Evolutionary conservation across 805 yeast species (phyloP), one percentile per base, ranked within the genome.

Genomic region (Barnettozyma vustinii): DNA sequence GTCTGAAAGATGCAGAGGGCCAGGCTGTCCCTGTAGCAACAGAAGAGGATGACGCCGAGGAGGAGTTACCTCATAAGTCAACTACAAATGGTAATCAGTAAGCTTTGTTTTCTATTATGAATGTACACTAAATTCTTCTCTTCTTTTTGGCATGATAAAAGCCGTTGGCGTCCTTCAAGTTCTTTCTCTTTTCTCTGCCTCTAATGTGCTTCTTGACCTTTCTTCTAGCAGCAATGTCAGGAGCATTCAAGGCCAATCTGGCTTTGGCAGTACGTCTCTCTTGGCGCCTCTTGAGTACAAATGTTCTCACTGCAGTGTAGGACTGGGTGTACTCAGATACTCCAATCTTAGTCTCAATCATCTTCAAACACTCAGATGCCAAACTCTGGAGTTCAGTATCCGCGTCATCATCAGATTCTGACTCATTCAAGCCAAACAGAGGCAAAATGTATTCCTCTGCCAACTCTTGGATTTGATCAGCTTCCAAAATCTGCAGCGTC

Each of bases 221-320:
- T 65, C 87, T 79, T 55, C 76, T 77, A 2, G 96, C 94, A n/a
- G 88, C 83, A 39, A 77, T 67, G 15, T 85, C 96, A 1, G 98
- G 98, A 4, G 84, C 86, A 19, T 75, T 77, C 10, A 91, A 73
- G 3, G 89, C 85, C 62, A 88, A 68, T 50, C 85, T 83, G 0
- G 96, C 85, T 49, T 90, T 75, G 61, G 83, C 84, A 0, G 86
- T 77, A 61, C 75, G 81, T 66, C 97, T 80, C 44, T 88, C 95
- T 50, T 76, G 76, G 59, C 97, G 78, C 64, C 88, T 79, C 33
- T 71, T 70, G 26, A 66, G 68, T 21, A 91, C 83, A 16, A 59
- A 58, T 54, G 75, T 79, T 61, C 81, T 80, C n/a, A 89, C 94
- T 41, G 70, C 70, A 1, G 86, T 70, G 60, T 83, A 84, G 2